Base-by-base conservation (phyloP, 208 protist genomes). In the Trypanosoma avium region DNA sequence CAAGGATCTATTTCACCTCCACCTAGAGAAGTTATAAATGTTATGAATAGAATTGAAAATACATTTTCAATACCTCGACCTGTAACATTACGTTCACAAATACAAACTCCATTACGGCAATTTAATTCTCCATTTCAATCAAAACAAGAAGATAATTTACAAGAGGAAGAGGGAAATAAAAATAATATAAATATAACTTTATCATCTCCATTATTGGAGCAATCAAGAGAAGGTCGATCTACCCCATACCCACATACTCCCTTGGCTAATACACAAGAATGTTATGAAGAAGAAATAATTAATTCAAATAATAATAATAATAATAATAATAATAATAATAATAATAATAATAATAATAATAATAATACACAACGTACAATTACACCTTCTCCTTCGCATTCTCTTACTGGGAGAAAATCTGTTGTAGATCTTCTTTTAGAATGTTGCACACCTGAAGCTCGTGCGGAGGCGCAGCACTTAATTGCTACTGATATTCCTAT, bases 71-170 rank as follows among this genome's bases (percentile, higher is more conserved):
- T 89, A 24, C 86, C 86, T 13, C 79, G 79, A 3, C 86, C 86
- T 2, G 86, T 92, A 2, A 74, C 86, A 17, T 70, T 92, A 43
- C 69, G 68, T 35, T 87, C 86, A 6, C 82, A 85, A 46, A 68
- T 88, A 6, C 19, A n/a, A 43, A 15, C 45, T 68, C 29, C 42
- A 54, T 15, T 48, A 61, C 36, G 21, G 0, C 38, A n/a, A n/a
- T n/a, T n/a, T n/a, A n/a, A n/a, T n/a, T n/a, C n/a, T n/a, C n/a
- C n/a, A n/a, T n/a, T n/a, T n/a, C n/a, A n/a, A n/a, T n/a, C n/a
- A n/a, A n/a, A n/a, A n/a, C n/a, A n/a, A n/a, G n/a, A n/a, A n/a
- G n/a, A n/a, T n/a, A n/a, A n/a, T n/a, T n/a, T n/a, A n/a, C n/a
- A n/a, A n/a, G n/a, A n/a, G n/a, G n/a, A n/a, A n/a, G n/a, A n/a